Conservation (phyloP, 2,329 filamentous ascomycete genomes). For the Moelleriella libera region DNA sequence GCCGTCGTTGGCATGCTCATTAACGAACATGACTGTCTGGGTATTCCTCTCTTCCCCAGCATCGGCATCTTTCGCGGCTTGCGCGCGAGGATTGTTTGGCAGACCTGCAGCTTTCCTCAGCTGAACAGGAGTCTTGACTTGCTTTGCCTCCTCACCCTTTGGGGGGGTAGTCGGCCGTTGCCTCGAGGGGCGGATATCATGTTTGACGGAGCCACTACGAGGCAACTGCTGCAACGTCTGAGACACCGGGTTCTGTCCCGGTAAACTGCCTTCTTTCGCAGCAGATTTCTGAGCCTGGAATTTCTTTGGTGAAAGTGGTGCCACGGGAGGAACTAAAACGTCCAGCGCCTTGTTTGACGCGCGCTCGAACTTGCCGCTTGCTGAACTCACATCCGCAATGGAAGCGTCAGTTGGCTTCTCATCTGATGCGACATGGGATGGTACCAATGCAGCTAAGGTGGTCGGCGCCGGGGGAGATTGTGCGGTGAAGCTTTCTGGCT, state of each 20-base stretch:
- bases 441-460: too few species aligned
- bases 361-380: background rate
- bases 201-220: conserved; percentile 16
- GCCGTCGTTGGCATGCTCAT: conserved; percentile 40
- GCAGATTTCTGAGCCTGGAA: background rate
- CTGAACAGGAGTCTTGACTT: conserved; percentile 23
- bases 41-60: conserved; percentile 11
- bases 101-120: conserved; percentile 30
- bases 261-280: background rate
- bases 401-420: too few species aligned
- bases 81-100: conserved; percentile 30
- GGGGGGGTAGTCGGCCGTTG: conserved; percentile 10
- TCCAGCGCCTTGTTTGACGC: background rate
- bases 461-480: too few species aligned
- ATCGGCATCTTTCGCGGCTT: conserved; percentile 16
- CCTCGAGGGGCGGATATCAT: conserved; percentile 17
- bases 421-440: too few species aligned
- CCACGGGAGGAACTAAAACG: conserved; percentile 5
- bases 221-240: conserved; percentile 11
- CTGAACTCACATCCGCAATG: too few species aligned
- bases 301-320: conserved; percentile 1
- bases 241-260: background rate
- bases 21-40: conserved; percentile 41
- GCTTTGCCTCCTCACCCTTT: conserved; percentile 8
- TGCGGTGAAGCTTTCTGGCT: too few species aligned